Evolutionary conservation across 495 filamentous ascomycete species (phyloP).

Genomic region (Apodospora peruviana): DNA sequence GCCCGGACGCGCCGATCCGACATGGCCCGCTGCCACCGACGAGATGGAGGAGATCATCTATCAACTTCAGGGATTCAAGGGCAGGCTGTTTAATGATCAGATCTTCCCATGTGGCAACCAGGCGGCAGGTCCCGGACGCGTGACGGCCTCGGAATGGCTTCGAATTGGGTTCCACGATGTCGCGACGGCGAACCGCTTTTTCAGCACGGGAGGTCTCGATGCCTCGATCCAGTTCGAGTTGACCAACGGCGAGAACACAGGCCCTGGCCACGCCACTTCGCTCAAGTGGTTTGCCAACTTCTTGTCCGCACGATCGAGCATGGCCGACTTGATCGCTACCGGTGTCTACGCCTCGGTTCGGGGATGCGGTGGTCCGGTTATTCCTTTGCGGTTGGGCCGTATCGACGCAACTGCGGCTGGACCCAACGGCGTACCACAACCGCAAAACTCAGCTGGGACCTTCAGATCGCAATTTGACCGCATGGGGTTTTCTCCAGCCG

Average conservation of each 20-base stretch:
- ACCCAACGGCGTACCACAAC: conserved; percentile 51
- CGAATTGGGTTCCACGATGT: conserved; percentile 61
- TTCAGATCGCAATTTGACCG: conserved; percentile 51
- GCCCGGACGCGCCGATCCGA: conserved; percentile 39
- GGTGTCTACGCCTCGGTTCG: conserved; percentile 53
- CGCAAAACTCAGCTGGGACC: conserved; percentile 46
- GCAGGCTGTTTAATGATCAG: conserved; percentile 47
- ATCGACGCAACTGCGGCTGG: conserved; percentile 48
- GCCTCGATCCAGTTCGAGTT: conserved; percentile 56
- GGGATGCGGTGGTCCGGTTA: conserved; percentile 51
- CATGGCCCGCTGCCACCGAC: conserved; percentile 55
- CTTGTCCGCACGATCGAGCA: conserved; percentile 42
- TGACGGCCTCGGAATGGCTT: conserved; percentile 57
- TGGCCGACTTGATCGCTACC: conserved; percentile 55
- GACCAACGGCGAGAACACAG: conserved; percentile 51
- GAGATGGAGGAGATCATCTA: conserved; percentile 61
- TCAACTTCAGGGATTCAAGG: conserved; percentile 48
- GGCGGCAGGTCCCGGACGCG: conserved; percentile 47
- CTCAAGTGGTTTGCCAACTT: conserved; percentile 51
- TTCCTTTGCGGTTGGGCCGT: conserved; percentile 51
- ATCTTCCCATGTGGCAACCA: conserved; percentile 55
- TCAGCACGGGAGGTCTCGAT: conserved; percentile 51
- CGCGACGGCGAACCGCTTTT: conserved; percentile 46
- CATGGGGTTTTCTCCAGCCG: conserved; percentile 49
- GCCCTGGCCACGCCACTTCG: conserved; percentile 51